Evolutionary conservation across 2,329 filamentous ascomycete species (phyloP), one percentile per base, ranked within the genome.

Genomic region (Trichoderma brevicompactum): DNA sequence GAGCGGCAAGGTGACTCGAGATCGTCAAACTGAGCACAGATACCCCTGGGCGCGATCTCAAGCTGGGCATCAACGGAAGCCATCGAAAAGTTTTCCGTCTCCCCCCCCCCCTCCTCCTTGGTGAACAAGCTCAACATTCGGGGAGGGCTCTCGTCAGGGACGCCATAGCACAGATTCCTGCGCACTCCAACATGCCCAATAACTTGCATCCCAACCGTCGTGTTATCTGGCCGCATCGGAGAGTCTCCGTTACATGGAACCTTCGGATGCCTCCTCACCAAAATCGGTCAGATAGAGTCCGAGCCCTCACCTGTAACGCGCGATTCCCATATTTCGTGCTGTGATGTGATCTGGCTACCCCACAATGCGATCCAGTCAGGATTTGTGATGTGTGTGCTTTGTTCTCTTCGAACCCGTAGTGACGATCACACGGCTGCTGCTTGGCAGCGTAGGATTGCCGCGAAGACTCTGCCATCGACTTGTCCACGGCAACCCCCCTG

Each of bases 271-370:
- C 43, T 36, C 32, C 43, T 48, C 32, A 43, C 38, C 46, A 52
- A n/a, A 52, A 36, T 23, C 43, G 46, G 38, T n/a, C 7, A 62
- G 59, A 62, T 23, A 32, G 40, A n/a, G 59, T 44, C 44, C 48
- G 48, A 62, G 34, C 40, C 48, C 2, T 50, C 23, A 53, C 46
- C 48, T 62, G 59, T 62, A 52, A 62, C 59, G 10, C 49, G 5
- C 13, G 40, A 53, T 43, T 41, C 28, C 48, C 48, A 62, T 54
- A 46, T 44, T 53, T 52, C 17, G 48, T 53, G 38, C 23, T 23
- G 19, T 62, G 48, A 62, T 62, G 48, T 53, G 49, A 54, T 62
- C 28, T 28, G 32, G 17, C 9, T 54, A 19, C 59, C 59, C 59
- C 59, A 62, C 49, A 53, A 38, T 15, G 7, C 15, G 48, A 8